Evolutionary conservation across 2,329 filamentous ascomycete genomes (phyloP).

Genomic region (Talaromyces sp.): DNA sequence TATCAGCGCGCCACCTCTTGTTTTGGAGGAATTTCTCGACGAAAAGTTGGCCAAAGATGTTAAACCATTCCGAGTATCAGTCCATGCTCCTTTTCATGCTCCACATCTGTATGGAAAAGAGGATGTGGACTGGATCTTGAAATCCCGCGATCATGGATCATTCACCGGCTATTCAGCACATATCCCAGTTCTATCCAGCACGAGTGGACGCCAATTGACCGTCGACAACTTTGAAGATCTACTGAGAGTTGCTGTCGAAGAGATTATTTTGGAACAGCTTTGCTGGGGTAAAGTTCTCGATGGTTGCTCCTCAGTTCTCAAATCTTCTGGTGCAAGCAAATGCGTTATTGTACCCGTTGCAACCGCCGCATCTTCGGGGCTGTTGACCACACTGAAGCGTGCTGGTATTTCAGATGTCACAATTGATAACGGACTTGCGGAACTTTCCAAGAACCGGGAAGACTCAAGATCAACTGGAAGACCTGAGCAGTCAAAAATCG

Average conservation of each 20-base stretch:
- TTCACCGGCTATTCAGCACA: conserved; percentile 22
- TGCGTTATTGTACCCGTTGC: conserved; percentile 27
- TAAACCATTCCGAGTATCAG: conserved; percentile 49
- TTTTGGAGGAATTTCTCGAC: conserved; percentile 49
- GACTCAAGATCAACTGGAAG: conserved; percentile 23
- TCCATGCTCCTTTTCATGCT: conserved; percentile 57
- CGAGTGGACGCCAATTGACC: conserved; percentile 27
- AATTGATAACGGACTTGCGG: conserved; percentile 22
- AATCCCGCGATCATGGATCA: conserved; percentile 25
- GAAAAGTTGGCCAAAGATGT: conserved; percentile 44
- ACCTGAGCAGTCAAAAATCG: conserved; percentile 45
- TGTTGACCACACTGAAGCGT: conserved; percentile 27
- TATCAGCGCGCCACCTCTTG: conserved; percentile 54
- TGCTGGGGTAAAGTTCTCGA: conserved; percentile 38
- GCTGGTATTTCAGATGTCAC: conserved; percentile 20
- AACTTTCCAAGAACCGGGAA: conserved; percentile 18
- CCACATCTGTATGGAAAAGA: conserved; percentile 48
- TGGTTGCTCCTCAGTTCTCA: conserved; percentile 22
- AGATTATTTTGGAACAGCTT: conserved; percentile 35
- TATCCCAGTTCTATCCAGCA: conserved; percentile 35
- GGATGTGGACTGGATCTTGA: conserved; percentile 49
- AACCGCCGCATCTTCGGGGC: conserved; percentile 27
- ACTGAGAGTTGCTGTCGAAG: conserved; percentile 28
- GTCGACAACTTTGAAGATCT: conserved; percentile 27
- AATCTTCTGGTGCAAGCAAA: conserved; percentile 10